Conservation (phyloP, 208 protist genomes). For the Crithidia sp. region DNA sequence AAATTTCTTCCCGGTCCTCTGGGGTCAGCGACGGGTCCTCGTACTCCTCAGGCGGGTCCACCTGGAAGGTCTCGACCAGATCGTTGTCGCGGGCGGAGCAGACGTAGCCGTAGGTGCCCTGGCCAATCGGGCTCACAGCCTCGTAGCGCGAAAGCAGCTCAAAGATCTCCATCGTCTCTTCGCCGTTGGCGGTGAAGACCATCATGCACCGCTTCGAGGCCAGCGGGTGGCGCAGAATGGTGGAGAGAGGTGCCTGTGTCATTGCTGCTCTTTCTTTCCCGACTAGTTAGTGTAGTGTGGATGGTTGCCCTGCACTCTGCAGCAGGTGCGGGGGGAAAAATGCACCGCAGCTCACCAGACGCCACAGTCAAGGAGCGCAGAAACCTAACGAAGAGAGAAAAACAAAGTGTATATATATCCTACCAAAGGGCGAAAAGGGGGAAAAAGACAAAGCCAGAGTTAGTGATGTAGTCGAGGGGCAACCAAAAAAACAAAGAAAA, state of each 20-base stretch:
- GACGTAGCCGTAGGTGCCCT: constrained; percentile 82
- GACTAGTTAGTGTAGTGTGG: too few relatives aligned
- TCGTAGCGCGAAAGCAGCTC: constrained; percentile 84
- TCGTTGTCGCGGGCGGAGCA: constrained; percentile 78
- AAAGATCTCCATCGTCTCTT: constrained; percentile 71
- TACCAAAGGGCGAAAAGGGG: too few relatives aligned
- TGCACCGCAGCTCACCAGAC: too few relatives aligned
- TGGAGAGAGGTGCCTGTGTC: constrained; percentile 33
- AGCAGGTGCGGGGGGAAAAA: too few relatives aligned
- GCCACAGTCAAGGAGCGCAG: too few relatives aligned
- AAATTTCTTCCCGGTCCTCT: constrained; percentile 65
- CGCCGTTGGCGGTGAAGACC: constrained; percentile 48
- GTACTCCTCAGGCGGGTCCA: constrained; percentile 57
- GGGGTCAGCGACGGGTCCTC: constrained; percentile 33
- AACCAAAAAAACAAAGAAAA: too few relatives aligned
- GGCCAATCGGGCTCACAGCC: constrained; percentile 61
- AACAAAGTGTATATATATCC: too few relatives aligned
- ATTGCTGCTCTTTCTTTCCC: neutral
- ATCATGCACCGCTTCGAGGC: constrained; percentile 81
- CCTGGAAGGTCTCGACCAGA: constrained; percentile 55
- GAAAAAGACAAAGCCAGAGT: too few relatives aligned
- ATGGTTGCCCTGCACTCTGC: too few relatives aligned
- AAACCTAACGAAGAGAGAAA: too few relatives aligned
- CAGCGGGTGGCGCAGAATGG: constrained; percentile 71
- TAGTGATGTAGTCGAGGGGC: too few relatives aligned